Percentiles rank a stretch among this genome's conserved stretches.
Evolutionary conservation across 179 eudicot genomes (phyloP).

Genomic region (Silene coronaria): DNA sequence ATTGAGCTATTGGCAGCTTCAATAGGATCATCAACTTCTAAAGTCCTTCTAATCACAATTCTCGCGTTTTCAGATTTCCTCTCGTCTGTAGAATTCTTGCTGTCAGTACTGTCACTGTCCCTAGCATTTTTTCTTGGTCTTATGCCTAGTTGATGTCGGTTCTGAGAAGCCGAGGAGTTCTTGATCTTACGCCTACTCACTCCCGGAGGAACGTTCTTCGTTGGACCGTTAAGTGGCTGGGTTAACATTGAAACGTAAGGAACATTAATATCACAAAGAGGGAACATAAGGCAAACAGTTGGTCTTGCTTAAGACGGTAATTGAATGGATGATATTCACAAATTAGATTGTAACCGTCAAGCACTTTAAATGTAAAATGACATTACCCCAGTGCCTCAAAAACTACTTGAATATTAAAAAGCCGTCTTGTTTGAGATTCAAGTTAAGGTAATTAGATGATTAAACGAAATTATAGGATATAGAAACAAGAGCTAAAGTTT

Average conservation of each 20-base stretch:
- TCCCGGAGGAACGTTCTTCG: slow-evolving; percentile 65
- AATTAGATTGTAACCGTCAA: too few species aligned
- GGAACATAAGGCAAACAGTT: too few species aligned
- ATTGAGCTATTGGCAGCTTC: slow-evolving; percentile 66
- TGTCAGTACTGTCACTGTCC: slow-evolving; percentile 35
- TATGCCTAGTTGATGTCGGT: slow-evolving; percentile 27
- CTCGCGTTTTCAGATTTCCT: slow-evolving; percentile 14
- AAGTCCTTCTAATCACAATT: slow-evolving; percentile 40
- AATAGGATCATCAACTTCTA: slow-evolving; percentile 48
- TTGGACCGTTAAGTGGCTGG: slow-evolving; percentile 71
- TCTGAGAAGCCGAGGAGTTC: slow-evolving; percentile 26
- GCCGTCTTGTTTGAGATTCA: too few species aligned
- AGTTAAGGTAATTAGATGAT: too few species aligned
- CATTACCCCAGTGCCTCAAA: too few species aligned
- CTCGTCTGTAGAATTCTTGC: slow-evolving; percentile 20
- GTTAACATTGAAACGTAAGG: slow-evolving; percentile 32
- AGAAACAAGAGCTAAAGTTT: too few species aligned
- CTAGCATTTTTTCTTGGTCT: slow-evolving; percentile 56
- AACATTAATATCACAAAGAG: background rate
- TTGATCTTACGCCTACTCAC: slow-evolving; percentile 63
- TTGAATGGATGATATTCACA: too few species aligned
- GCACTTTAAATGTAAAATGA: too few species aligned
- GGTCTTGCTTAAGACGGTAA: too few species aligned
- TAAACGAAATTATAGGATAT: too few species aligned
- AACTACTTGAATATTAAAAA: too few species aligned